Base-by-base conservation (phyloP, 257 asterid species). In the Penstemon barbatus region DNA sequence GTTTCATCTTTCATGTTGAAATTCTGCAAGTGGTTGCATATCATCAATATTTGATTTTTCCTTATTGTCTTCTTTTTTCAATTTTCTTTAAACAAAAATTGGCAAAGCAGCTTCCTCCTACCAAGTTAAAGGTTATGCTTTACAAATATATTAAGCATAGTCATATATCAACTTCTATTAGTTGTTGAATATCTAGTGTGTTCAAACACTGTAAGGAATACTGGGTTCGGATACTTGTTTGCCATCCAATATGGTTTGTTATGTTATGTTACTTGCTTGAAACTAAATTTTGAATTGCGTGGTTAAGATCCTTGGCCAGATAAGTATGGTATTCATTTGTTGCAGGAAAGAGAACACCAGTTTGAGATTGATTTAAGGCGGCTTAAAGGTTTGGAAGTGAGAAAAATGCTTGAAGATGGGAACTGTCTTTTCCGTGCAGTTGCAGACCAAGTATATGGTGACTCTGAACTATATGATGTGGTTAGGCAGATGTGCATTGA, bases 401-500 rank as follows among this genome's bases (percentile, higher is more conserved):
- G 87, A 75, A 94, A 81, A 81, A 94, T 94, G 99, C 65, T 85
- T 39, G 97, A 87, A 81, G 99, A 94, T 63, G 99, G 99, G 52
- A 94, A 94, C 81, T 94, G 99, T 72, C 96, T 94, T 65, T 94
- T 94, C 59, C 96, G 99, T 72, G 98, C 99, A 74, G 99, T 94
- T 82, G 98, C 97, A 33, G 96, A 94, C 82, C 98, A 87, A 87
- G 99, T 94, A 50, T 91, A 94, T 85, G 99, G 99, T 18, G 99
- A 94, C 77, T 89, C 98, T 66, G 97, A 91, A 68, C 65, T 67
- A 61, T 89, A 82, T 80, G 96, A 87, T 83, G 76, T 84, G 94
- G 96, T 82, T 75, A 89, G 99, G 83, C 99, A 94, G 89, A 83
- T 94, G 97, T 94, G 96, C 91, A 89, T 94, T 55, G 99, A 94